Evolutionary conservation across 176 grass and related monocot genomes (phyloP).

Genomic region (Musa troglodytarum): DNA sequence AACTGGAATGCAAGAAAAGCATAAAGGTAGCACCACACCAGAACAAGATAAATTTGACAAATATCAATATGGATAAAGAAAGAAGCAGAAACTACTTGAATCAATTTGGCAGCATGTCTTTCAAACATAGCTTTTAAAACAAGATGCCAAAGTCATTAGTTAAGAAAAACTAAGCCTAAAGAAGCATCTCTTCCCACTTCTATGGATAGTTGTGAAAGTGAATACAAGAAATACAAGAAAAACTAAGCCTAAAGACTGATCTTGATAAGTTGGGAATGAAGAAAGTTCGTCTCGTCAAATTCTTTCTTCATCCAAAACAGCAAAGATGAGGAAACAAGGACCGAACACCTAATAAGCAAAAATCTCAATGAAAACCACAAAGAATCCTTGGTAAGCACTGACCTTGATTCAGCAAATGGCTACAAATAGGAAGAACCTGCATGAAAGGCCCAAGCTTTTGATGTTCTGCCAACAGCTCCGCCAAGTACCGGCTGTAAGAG

Average conservation of each 20-base stretch:
- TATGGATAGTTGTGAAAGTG: neutral
- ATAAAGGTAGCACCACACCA: neutral
- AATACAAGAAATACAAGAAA: neutral
- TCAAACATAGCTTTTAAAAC: neutral
- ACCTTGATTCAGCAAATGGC: slow-evolving; percentile 84
- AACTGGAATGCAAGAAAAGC: neutral
- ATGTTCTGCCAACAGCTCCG: slow-evolving; percentile 83
- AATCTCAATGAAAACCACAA: neutral
- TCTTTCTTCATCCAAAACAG: neutral
- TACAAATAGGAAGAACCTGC: slow-evolving; percentile 94
- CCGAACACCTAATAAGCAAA: neutral
- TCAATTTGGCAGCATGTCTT: neutral
- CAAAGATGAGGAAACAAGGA: neutral
- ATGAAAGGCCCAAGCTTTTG: slow-evolving; percentile 96
- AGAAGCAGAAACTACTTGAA: neutral
- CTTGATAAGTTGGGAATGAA: neutral
- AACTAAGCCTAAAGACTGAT: neutral
- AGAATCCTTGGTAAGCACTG: neutral
- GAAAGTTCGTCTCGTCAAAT: neutral
- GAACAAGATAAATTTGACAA: neutral
- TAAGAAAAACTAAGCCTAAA: neutral
- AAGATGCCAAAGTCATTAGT: neutral
- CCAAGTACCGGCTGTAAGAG: slow-evolving; percentile 66
- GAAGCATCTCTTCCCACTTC: neutral
- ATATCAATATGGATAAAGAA: neutral